Evolutionary conservation across 208 protist genomes (phyloP), one percentile per base, ranked within the genome.

Genomic region (Leishmania guyanensis): DNA sequence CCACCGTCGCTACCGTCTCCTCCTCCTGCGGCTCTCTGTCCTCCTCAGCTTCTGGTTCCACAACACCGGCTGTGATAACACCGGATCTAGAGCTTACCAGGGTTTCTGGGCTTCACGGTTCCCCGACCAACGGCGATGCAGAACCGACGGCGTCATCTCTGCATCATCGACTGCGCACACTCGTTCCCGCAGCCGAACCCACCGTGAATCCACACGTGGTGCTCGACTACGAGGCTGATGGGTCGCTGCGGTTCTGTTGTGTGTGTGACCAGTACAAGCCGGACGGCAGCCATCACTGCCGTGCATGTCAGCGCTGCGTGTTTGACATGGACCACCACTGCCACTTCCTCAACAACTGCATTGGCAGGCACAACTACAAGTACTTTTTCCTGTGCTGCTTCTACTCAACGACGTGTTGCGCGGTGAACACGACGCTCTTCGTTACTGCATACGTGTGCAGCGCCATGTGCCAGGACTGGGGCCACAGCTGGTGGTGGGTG

Each of bases 311-410:
- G 53, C 79, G 82, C 36, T 98, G 96, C 80, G 92, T 97, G 20
- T 88, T 88, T 62, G 60, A 88, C 72, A 95, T 98, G 89, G 96
- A 98, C 83, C 96, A 98, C 81, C 96, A 98, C 84, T 98, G 96
- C 83, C 87, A 86, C 22, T 96, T 87, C 26, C 77, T 98, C 14
- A 95, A 96, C 81, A 98, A 95, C 85, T 98, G 96, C 75, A 92
- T 98, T 3, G 94, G 94, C 0, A 84, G 89, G 73, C 84, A 91
- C 69, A 98, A 97, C 84, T 95, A 97, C 84, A 97, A 97, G 76
- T 88, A 90, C 33, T 98, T 98, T 77, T 81, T 97, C 39, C 76
- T 97, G 1, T 90, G 93, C 66, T 70, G 97, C 26, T 80, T 88
- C 12, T 96, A 97, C 80, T 65, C 81, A 14, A 77, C 82, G 14